Base-by-base conservation (phyloP, 257 asterid genomes). In the Nicotiana obtusifolia region DNA sequence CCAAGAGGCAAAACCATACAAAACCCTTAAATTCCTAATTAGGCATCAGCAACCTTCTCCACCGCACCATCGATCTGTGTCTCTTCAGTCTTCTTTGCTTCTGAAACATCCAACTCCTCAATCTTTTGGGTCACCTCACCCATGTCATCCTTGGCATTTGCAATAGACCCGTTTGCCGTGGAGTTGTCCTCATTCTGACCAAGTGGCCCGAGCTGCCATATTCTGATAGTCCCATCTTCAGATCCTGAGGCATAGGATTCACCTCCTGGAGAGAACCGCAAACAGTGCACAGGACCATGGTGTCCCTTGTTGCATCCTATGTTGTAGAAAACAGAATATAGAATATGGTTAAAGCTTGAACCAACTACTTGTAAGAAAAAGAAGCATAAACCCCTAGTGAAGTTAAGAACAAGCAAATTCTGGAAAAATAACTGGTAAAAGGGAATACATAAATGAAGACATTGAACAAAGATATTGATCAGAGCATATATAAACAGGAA, bases 251-350 rank as follows among this genome's bases (percentile, higher is more conserved):
- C 88, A 76, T 92, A 96, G 30, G 99, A 93, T 80, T 93, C 98
- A 28, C 99, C 99, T 30, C 95, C 97, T 0, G 98, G 99, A 37
- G 99, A 90, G 88, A 94, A 94, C 78, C 99, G 97, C 60, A 94
- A 90, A 54, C 97, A 96, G 82, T 96, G 99, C 52, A 96, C 98
- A 0, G 99, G 99, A 82, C 99, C 99, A 33, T 96, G 98, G 87
- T 96, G 98, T 65, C 99, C 99, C 90, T 96, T 96, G 90, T 96
- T 95, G 92, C 98, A 95, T 65, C 97, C 99, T 95, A 82, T n/a
- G 13, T 76, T 8, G 52, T 66, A 56, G 47, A n/a, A 5, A 62
- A 78, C 0, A 49, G n/a, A 7, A 33, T 35, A 81, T 10, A 54
- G 2, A 5, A 7, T 31, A 78, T 83, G 52, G 24, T 35, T 53